Evolutionary conservation across 225 moss, liverwort and hornwort species (phyloP).

Genomic region (Climacium dendroides): DNA sequence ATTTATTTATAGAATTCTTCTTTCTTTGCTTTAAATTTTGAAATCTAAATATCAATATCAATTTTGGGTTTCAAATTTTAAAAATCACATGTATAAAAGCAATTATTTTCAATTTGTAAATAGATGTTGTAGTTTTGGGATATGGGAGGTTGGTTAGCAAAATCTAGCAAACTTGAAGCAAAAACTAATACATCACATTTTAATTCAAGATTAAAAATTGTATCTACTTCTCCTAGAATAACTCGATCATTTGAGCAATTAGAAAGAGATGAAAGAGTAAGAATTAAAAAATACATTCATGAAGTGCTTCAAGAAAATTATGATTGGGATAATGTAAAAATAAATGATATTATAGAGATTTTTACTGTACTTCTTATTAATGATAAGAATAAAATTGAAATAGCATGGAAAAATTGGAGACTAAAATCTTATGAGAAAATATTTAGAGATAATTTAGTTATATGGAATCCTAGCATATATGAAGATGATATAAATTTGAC

Average conservation of each 20-base stretch:
- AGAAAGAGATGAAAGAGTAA: neutral
- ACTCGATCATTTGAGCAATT: neutral
- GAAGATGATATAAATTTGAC: neutral
- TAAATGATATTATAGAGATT: neutral
- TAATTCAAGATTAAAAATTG: neutral
- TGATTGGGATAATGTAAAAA: neutral
- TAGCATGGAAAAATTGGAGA: neutral
- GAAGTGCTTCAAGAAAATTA: neutral
- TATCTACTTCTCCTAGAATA: neutral
- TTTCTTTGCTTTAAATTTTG: neutral
- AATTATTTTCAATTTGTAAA: neutral
- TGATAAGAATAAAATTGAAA: neutral
- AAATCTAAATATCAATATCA: neutral
- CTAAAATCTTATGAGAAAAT: neutral
- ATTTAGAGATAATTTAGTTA: neutral
- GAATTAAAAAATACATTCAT: neutral
- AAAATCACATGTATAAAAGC: neutral
- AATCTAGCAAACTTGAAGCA: neutral
- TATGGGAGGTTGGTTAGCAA: constrained; percentile 7
- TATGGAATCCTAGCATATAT: neutral
- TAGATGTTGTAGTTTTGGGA: neutral
- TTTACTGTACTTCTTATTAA: neutral
- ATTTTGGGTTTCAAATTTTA: neutral
- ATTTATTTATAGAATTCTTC: neutral
- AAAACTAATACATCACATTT: neutral